Base-by-base conservation (phyloP, 148 eudicot species). In the Arctostaphylos glauca region DNA sequence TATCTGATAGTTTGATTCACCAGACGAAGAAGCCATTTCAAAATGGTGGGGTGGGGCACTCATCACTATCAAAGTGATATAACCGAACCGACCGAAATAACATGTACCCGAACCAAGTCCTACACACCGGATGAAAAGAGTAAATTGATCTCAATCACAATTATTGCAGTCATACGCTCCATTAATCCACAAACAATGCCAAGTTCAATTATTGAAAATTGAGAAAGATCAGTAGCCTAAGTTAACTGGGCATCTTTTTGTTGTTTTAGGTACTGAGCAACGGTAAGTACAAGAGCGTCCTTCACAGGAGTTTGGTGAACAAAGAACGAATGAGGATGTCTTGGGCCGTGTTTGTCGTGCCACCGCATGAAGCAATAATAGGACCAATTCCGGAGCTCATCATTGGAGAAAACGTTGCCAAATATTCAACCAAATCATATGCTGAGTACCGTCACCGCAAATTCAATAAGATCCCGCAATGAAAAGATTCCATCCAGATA, bases 231-330 rank as follows among this genome's bases (percentile, higher is more conserved):
- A 1, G 15, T 38, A 47, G 8, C 38, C 21, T 53, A 71, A 19
- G 44, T 3, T 38, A 68, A 31, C 16, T 31, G 38, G 38, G 38
- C 38, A 31, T 48, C 53, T 46, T 6, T 6, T 50, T 9, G 1
- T 2, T 67, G 54, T 46, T 79, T 77, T 77, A 89, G 89, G 83
- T 89, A 53, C 86, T 89, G 73, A 89, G 91, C 80, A 89, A 89
- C 19, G 91, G 91, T 15, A 87, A 78, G 80, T 86, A 88, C 87
- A 89, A 86, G 84, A 89, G 91, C n/a, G 83, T 88, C n/a, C 86
- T 89, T 62, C 91, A 89, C 84, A 84, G 90, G 78, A 87, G 90
- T 38, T 38, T 86, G 84, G 91, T 86, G 81, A 83, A 86, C 84
- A 88, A 88, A 82, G 87, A 89, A 74, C 86, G 77, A 23, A 81